These are phyloP conservation scores for Russula sp. DNA, from an alignment of 768 basidiomycete genomes.

Conservation along the genomic window DNA sequence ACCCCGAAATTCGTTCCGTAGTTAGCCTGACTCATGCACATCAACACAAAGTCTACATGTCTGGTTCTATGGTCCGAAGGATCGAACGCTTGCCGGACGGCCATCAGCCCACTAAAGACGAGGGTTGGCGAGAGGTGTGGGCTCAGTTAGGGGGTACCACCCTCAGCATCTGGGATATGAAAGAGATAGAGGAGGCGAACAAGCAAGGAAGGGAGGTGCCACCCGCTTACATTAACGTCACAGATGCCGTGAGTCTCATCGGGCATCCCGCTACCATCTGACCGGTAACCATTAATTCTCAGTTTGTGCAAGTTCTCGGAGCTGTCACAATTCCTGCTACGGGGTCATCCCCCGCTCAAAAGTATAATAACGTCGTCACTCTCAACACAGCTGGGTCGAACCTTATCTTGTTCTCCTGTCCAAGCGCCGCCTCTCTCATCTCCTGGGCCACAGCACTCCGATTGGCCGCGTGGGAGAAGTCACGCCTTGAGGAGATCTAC, in stretches of 20 bases:
- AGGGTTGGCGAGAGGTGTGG: conserved; percentile 82
- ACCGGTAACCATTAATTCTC: conserved; percentile 4
- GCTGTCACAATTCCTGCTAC: conserved; percentile 61
- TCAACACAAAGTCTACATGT: conserved; percentile 82
- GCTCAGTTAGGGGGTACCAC: conserved; percentile 87
- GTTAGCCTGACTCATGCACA: conserved; percentile 70
- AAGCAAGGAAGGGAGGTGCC: conserved; percentile 77
- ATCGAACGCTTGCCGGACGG: conserved; percentile 78
- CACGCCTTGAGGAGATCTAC: conserved; percentile 93
- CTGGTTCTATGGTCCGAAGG: conserved; percentile 71
- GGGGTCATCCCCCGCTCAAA: conserved; percentile 43
- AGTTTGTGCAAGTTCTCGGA: conserved; percentile 79
- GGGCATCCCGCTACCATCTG: conserved; percentile 14
- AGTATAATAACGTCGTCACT: conserved; percentile 75
- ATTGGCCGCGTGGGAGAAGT: conserved; percentile 90
- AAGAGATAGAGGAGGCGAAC: conserved; percentile 77
- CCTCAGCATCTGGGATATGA: conserved; percentile 90
- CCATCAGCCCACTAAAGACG: conserved; percentile 60
- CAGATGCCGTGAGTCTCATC: conserved; percentile 66
- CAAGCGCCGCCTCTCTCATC: conserved; percentile 57
- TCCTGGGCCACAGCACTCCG: conserved; percentile 93
- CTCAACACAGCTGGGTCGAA: conserved; percentile 94
- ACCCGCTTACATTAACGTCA: conserved; percentile 80
- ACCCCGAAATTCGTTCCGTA: conserved; percentile 78
- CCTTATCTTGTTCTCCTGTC: conserved; percentile 82